Base-by-base conservation (phyloP, 495 filamentous ascomycete species). In the Aspergillus heteromorphus region DNA sequence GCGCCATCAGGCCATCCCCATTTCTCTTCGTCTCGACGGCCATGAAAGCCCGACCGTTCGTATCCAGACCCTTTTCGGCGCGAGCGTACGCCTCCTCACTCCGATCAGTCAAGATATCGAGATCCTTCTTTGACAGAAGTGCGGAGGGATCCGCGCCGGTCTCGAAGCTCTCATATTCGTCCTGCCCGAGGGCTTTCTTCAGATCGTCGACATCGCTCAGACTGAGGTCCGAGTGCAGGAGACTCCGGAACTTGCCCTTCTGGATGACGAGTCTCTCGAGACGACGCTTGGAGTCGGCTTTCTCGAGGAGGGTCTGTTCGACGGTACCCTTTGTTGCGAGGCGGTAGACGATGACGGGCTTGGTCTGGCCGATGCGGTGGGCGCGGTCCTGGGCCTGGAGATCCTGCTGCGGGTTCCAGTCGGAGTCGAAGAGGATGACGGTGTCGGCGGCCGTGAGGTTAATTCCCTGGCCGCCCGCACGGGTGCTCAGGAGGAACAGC, bases 391-490 rank as follows among this genome's bases (percentile, higher is more conserved):
- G 91, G 0, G 93, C 93, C 66, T 98, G 93, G 14, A 98, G 78
- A 69, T 98, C 93, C 63, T 95, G 91, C 68, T 97, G 93, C 0
- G 93, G 93, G 64, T 98, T 98, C 92, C 93, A 98, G 68, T 98
- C 93, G 25, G 82, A 83, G 64, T 89, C 86, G 60, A 83, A 89
- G 13, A 89, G 74, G 58, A 89, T 84, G 23, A 89, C 86, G 0
- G 86, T 89, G 52, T 89, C 86, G 1, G 86, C 87, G 0, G 86
- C 79, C 0, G 76, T 79, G 18, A 87, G 79, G 67, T 98, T 98
- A 77, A 98, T 97, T 31, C 93, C 93, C 58, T 95, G 89, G 4
- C 93, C 93, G 36, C 93, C 93, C 0, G 93, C 93, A 30, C 93
- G 83, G 9, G 93, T 98, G 21, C 84, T 89, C 0, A 98, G 78